These are phyloP conservation scores for Malus domestica DNA, from an alignment of 306 rosid genomes.

Conservation along the genomic window DNA sequence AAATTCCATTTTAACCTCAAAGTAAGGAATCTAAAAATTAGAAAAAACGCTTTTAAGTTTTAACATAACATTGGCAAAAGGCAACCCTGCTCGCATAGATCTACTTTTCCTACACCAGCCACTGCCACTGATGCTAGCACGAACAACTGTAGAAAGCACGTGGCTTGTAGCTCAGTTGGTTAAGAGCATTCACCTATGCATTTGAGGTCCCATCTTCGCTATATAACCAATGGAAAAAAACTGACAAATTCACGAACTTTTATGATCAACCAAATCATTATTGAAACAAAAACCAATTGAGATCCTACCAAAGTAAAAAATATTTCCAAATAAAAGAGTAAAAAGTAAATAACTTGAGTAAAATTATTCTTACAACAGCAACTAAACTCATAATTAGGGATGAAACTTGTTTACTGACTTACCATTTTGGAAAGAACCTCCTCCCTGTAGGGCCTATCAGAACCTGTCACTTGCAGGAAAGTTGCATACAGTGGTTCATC, in stretches of 20 bases:
- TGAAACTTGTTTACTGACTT: not conserved
- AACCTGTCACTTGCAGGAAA: conserved; percentile 58
- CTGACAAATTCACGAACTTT: not conserved
- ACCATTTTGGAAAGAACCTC: conserved; percentile 59
- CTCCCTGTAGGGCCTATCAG: conserved; percentile 65
- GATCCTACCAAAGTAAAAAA: too few species aligned
- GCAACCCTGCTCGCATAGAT: not conserved
- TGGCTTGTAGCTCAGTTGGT: too few species aligned
- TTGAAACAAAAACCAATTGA: too few species aligned
- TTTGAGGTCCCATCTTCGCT: too few species aligned
- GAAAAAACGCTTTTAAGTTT: not conserved
- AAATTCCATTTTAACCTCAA: not conserved
- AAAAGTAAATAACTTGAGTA: too few species aligned
- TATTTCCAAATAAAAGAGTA: too few species aligned
- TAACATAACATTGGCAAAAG: not conserved
- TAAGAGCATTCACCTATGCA: too few species aligned
- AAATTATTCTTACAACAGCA: not conserved
- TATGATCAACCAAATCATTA: not conserved
- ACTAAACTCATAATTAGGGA: not conserved
- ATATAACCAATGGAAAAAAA: not conserved
- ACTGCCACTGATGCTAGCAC: too few species aligned
- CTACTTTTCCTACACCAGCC: too few species aligned
- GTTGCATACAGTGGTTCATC: conserved; percentile 78
- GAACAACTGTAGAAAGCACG: not conserved
- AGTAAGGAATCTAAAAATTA: not conserved